Evolutionary conservation across 106 monocot species (phyloP), one percentile per base, ranked within the genome.

Genomic region (Dioscorea dumetorum): DNA sequence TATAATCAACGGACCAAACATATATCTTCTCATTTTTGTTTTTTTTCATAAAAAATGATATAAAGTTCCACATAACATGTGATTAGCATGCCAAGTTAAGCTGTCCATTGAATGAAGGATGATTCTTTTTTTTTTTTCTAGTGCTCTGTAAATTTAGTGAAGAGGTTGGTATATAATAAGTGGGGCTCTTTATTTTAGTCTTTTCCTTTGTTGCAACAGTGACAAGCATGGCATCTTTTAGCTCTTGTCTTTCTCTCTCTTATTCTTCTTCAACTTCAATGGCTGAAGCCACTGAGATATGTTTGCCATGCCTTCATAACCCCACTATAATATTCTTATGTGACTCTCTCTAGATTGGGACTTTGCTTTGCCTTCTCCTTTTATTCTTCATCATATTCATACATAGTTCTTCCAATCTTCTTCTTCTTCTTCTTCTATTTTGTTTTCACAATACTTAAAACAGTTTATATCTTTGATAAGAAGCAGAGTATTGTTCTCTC

Each of bases 221-320:
- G 63, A 62, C 65, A 41, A 79, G 78, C 78, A 84, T 78, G 41
- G 41, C 41, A 41, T 41, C 41, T 41, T 28, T 41, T 41, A 41
- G 41, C 41, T 41, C 10, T 73, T 81, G 69, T 78, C 17, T 23
- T n/a, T n/a, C 57, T 56, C 49, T 69, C 69, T 59, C 67, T 49
- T 76, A 70, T 49, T 28, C 72, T 62, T 64, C 23, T 10, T 41
- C 6, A 23, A 48, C 24, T 70, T 57, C 66, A 56, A 50, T 74
- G 78, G 76, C 35, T 77, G 9, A 64, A 52, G 33, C 64, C 62
- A 75, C 77, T 76, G 70, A 71, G 72, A 67, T 79, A 77, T 78
- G 82, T 85, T 80, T 74, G 68, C 60, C 73, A 75, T 74, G 87
- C 76, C 76, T 57, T 54, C 12, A 41, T 70, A 33, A 60, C 67